These are phyloP conservation scores for Leucosporidium creatinivorum DNA, from an alignment of 768 basidiomycete species.

Conservation along the genomic window DNA sequence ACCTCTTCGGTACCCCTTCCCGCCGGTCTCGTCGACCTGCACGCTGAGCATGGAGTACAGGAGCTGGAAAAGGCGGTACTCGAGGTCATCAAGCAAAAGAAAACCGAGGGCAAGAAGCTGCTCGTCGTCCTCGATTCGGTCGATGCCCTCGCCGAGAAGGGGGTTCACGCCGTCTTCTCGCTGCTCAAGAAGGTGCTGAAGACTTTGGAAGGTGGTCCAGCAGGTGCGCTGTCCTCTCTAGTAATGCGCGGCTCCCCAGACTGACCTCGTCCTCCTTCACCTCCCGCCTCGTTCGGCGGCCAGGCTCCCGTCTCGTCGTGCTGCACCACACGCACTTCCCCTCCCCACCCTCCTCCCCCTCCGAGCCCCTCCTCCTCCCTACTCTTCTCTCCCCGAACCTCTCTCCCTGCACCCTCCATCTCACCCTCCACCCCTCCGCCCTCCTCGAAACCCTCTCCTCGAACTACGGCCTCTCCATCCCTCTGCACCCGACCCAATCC, in stretches of 20 bases:
- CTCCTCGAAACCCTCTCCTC: conserved; percentile 62
- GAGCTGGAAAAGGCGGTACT: not conserved
- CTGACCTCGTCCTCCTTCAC: not conserved
- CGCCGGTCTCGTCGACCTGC: not conserved
- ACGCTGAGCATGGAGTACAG: not conserved
- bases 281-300: not conserved
- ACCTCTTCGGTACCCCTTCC: not conserved
- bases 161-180: not conserved
- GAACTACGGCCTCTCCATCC: conserved; percentile 48
- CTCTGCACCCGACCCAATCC: conserved; percentile 39
- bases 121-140: conserved; percentile 22
- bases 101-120: not conserved
- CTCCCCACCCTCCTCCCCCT: conserved; percentile 57
- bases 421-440: conserved; percentile 62
- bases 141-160: conserved; percentile 11
- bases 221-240: not conserved
- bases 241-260: too few species aligned
- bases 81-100: not conserved
- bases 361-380: conserved; percentile 45
- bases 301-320: conserved; percentile 22
- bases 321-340: conserved; percentile 49
- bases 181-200: conserved; percentile 3
- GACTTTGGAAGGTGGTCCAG: not conserved
- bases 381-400: conserved; percentile 58
- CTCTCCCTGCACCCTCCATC: conserved; percentile 57